Conservation (phyloP, 2,329 filamentous ascomycete species). For the Trichoderma sp. region DNA sequence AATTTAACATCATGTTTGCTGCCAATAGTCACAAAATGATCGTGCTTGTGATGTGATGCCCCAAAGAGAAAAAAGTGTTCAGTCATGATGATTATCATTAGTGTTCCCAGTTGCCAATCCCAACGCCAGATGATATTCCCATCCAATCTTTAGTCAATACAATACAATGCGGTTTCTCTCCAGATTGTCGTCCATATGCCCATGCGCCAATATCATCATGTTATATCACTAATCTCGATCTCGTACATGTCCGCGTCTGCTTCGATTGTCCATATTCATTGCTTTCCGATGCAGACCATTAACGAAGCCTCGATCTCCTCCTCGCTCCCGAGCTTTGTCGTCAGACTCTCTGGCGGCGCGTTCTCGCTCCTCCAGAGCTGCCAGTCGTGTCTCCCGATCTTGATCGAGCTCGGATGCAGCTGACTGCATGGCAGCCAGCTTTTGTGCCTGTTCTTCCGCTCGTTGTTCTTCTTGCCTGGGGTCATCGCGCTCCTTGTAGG, state of each 20-base stretch:
- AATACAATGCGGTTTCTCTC: background rate
- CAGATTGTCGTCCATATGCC: background rate
- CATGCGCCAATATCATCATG: background rate
- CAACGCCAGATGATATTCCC: background rate
- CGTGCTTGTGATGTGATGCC: background rate
- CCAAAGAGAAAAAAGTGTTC: background rate
- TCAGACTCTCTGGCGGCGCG: constrained; percentile 66
- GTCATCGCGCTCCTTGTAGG: background rate
- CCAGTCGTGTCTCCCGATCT: constrained; percentile 69
- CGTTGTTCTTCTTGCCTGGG: constrained; percentile 29
- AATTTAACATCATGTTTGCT: background rate
- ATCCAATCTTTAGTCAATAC: background rate
- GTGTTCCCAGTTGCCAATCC: background rate
- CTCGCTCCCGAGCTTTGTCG: constrained; percentile 62
- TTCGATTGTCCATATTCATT: constrained; percentile 52
- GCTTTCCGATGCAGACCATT: constrained; percentile 63
- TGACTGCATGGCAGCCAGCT: constrained; percentile 72
- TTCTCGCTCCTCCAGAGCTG: constrained; percentile 66
- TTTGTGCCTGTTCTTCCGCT: constrained; percentile 63
- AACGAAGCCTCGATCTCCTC: constrained; percentile 65
- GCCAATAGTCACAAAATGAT: background rate
- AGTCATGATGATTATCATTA: background rate
- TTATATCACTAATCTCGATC: constrained; percentile 39
- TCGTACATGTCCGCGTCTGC: constrained; percentile 46
- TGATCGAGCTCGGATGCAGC: constrained; percentile 69